Evolutionary conservation across 75 land plant genomes (phyloP), one percentile per base, ranked within the genome.

Genomic region (Adiantum capillusveneris): DNA sequence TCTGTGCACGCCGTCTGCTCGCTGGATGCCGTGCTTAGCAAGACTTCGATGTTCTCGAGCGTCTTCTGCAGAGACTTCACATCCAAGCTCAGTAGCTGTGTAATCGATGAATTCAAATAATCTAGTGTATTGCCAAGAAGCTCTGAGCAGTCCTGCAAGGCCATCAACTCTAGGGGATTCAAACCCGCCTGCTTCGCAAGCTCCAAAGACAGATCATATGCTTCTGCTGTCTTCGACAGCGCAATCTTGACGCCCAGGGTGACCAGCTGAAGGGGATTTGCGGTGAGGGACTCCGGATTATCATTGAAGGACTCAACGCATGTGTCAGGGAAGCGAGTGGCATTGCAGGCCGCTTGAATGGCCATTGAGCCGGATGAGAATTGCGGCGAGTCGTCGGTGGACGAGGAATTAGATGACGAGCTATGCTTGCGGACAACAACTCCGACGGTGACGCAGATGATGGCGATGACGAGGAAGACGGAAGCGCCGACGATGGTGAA

Each of bases 111-210:
- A 21, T 59, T 9, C 45, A 79, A 70, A 29, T 73, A 71, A 58
- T 83, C 79, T 17, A 75, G 45, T 34, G 82, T 72, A 44, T 63
- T 65, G 19, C 66, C 82, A 17, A 83, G 58, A n/a, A 83, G 79
- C 68, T 83, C 82, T 18, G 79, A 29, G 60, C 86, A 83, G 39
- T 69, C 82, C 22, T 73, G 77, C 71, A 65, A 75, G 14, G 86
- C 86, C 11, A 76, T 53, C 21, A 65, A 56, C 0, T 56, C 42
- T 11, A 25, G 65, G 16, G 63, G 1, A 37, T 69, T 74, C 86
- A 17, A 20, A 17, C 17, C 17, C 49, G 21, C 21, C 17, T 46
- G 21, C 21, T 5, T 46, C 6, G 49, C 6, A 17, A 49, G 42
- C 11, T 21, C 24, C 41, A 75, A 65, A 9, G 53, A 26, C 11